Base-by-base conservation (phyloP, 2,329 filamentous ascomycete species). In the Exophiala aquamarina region DNA sequence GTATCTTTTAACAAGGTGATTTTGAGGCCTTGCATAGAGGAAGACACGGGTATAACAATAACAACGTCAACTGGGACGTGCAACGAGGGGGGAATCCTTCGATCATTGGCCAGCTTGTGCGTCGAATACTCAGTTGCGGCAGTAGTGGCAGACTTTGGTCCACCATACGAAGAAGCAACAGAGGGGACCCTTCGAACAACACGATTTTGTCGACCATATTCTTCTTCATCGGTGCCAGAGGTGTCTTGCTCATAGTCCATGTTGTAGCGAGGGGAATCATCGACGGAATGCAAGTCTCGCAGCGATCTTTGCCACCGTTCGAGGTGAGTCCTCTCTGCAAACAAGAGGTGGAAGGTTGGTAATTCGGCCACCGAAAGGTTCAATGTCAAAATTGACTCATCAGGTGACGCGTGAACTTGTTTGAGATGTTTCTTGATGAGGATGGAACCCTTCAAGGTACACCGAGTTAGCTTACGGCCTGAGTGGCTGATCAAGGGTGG, bases 11-110 rank as follows among this genome's bases (percentile, higher is more conserved):
- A 82, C 1, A 98, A 77, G 52, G 92, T 95, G 63, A 97, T 96
- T 72, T 98, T 98, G 51, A 98, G 81, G n/a, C 93, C 93, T 68
- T 97, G 93, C 92, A 97, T 98, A 0, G 93, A 97, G 1, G 92
- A 95, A 0, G 93, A 97, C 4, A 98, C 90, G 0, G 93, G 93
- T 26, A 98, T 91, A 17, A 98, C 93, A 1, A 97, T 89, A 0
- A 98, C 92, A 21, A 98, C 84, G 63, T 98, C 93, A 44, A 97
- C 82, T 2, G 93, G 92, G 13, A 97, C 89, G 64, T 98, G 93
- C 38, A 92, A 66, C 4, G 84, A 79, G 61, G 61, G 42, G 70
- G 71, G 61, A 66, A 68, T 70, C 42, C 57, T 59, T 49, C 20
- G 64, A 46, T 39, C 64, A 41, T 23, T 49, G 31, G 50, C 44